Conservation (phyloP, 2,329 filamentous ascomycete genomes). For the Aspergillus aculeatus region DNA sequence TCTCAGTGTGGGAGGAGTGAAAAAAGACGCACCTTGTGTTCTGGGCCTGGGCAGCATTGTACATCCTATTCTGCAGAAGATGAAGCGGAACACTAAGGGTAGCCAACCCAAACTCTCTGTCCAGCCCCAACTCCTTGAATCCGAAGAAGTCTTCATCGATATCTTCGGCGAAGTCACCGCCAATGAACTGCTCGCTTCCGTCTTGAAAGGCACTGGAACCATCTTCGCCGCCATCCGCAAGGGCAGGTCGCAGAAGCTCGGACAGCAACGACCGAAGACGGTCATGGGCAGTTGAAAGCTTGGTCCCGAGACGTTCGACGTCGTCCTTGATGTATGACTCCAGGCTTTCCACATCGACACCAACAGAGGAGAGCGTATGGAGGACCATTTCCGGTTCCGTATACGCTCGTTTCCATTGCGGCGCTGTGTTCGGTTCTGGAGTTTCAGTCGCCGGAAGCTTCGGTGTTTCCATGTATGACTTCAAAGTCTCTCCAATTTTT, state of each 20-base stretch:
- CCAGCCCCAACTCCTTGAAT: constrained; percentile 90
- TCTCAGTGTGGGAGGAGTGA: background rate
- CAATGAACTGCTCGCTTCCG: constrained; percentile 93
- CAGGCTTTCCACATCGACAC: constrained; percentile 74
- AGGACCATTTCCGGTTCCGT: constrained; percentile 82
- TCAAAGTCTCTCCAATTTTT: constrained; percentile 77
- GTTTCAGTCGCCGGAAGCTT: constrained; percentile 61
- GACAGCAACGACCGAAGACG: constrained; percentile 90
- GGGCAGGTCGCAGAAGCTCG: constrained; percentile 87
- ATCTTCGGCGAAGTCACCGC: constrained; percentile 95
- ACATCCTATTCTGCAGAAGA: constrained; percentile 85
- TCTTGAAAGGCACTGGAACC: constrained; percentile 92
- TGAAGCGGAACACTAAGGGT: constrained; percentile 90
- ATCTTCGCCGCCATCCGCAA: constrained; percentile 76
- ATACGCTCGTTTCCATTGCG: constrained; percentile 65
- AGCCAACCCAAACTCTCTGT: constrained; percentile 84
- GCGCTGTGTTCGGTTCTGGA: constrained; percentile 37
- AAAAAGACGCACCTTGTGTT: constrained; percentile 53
- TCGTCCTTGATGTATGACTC: constrained; percentile 91
- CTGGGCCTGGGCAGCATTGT: constrained; percentile 79
- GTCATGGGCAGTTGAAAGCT: constrained; percentile 82
- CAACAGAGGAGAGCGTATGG: constrained; percentile 81
- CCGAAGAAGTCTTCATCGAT: constrained; percentile 99
- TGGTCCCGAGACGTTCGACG: constrained; percentile 77
- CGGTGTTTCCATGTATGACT: constrained; percentile 78